These are phyloP conservation scores for Trichomonas vaginalis DNA, from an alignment of 208 protist species.

Conservation along the genomic window DNA sequence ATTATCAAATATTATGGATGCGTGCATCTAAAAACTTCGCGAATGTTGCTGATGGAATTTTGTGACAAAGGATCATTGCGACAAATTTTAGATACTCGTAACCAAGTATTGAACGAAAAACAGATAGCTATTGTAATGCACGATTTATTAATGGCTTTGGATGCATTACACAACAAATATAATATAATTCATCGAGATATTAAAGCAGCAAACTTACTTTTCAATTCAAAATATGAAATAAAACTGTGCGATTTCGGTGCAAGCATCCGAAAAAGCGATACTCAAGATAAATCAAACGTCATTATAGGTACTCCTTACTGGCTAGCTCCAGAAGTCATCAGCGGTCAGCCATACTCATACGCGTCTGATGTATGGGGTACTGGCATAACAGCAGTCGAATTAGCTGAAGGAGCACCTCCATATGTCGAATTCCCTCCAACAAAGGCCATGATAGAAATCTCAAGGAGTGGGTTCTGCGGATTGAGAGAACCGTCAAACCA, in stretches of 20 bases:
- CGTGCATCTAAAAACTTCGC: neutral
- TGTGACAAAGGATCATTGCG: neutral
- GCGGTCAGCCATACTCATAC: neutral
- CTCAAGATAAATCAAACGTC: neutral
- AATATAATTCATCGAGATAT: slow-evolving; percentile 68
- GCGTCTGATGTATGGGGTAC: slow-evolving; percentile 30
- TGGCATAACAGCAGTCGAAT: slow-evolving; percentile 32
- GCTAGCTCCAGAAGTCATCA: slow-evolving; percentile 35
- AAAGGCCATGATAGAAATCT: neutral
- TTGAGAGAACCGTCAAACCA: neutral
- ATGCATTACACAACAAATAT: neutral
- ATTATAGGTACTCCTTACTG: slow-evolving; percentile 29
- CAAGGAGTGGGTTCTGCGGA: neutral
- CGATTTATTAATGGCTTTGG: neutral
- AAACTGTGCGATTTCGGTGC: slow-evolving; percentile 42
- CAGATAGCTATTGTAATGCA: neutral
- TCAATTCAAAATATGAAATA: slow-evolving; percentile 22
- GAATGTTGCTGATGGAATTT: slow-evolving; percentile 2
- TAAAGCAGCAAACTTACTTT: slow-evolving; percentile 43
- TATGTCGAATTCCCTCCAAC: slow-evolving; percentile 21
- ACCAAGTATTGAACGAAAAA: neutral
- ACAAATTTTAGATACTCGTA: neutral
- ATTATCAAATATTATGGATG: neutral
- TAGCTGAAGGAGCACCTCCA: slow-evolving; percentile 27
- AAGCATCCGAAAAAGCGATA: neutral